A percentile compares a stretch with the other conserved stretches of the same genome.
These are phyloP conservation scores for Psilocybe cubensis DNA, from an alignment of 768 basidiomycete species.

Conservation along the genomic window DNA sequence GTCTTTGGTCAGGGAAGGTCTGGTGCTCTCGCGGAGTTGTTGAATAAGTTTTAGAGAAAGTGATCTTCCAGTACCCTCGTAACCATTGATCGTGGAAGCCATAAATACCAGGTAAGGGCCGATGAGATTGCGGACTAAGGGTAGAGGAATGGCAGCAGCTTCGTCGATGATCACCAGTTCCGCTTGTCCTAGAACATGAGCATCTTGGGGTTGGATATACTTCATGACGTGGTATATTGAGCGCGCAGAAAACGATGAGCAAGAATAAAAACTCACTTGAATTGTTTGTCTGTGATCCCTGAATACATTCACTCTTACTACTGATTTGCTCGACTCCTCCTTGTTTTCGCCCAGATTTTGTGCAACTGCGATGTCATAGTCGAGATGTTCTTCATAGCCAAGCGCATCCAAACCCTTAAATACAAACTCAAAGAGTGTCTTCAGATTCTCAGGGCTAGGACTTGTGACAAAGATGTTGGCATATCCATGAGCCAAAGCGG, in stretches of 20 bases:
- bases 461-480: constrained; percentile 98
- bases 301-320: constrained; percentile 95
- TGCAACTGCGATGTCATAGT: constrained; percentile 95
- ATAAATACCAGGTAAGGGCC: constrained; percentile 98
- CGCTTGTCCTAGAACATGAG: constrained; percentile 96
- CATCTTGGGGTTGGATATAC: constrained; percentile 99
- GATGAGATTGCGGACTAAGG: constrained; percentile 92
- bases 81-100: constrained; percentile 99
- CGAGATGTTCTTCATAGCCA: constrained; percentile 96
- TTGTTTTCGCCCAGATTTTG: constrained; percentile 64
- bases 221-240: constrained; percentile 32
- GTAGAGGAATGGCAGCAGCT: constrained; percentile 96
- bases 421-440: constrained; percentile 96
- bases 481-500: constrained; percentile 92
- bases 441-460: constrained; percentile 96
- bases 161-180: constrained; percentile 98
- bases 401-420: constrained; percentile 95
- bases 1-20: constrained; percentile 77
- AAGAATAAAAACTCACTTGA: constrained; percentile 59
- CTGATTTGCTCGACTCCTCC: constrained; percentile 87
- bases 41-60: constrained; percentile 97
- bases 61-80: constrained; percentile 99
- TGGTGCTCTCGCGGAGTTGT: constrained; percentile 90
- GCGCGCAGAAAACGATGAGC: neutral
- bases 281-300: constrained; percentile 94